Base-by-base conservation (phyloP, 2,329 filamentous ascomycete species). In the Alternaria sp. region DNA sequence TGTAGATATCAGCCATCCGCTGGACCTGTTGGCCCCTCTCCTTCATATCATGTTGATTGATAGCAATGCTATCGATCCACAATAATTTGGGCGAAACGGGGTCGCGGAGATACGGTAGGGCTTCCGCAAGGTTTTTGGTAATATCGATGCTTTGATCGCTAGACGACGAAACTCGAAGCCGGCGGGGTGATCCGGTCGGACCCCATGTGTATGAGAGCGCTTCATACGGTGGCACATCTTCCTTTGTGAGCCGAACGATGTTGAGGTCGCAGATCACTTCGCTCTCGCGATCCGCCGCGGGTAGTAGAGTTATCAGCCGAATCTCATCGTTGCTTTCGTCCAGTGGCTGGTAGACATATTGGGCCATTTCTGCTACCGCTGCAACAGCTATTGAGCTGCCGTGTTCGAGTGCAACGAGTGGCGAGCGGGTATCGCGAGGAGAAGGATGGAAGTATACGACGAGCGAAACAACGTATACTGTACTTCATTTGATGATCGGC, bases 261-360 rank as follows among this genome's bases (percentile, higher is more conserved):
- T 12, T 45, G 13, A 59, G 3, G 19, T 53, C 25, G 49, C 57
- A 59, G 13, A 59, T 45, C n/a, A 59, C 32, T 52, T 52, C 46
- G 23, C 46, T 32, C 9, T 32, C 32, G 17, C 46, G 23, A 45
- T 52, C 25, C 4, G 30, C 11, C 6, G 49, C 25, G 7, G 57
- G 49, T 25, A 59, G n/a, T 15, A 59, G 21, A 6, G 57, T 59
- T 19, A 53, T 6, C 8, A 59, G 17, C 3, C 57, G 45, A 15
- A 59, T 59, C 3, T 36, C 26, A 11, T 45, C 8, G 26, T 57
- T 49, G 19, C 11, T 10, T 13, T 57, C 54, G 26, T 47, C 12
- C 13, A 40, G 26, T 15, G 54, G 19, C 7, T 47, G 26, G 10
- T 49, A 57, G 19, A n/a, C 11, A 10, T 49, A 47, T 47, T 54